Evolutionary conservation across 345 rosid genomes (phyloP).

Genomic region (Acer negundo): DNA sequence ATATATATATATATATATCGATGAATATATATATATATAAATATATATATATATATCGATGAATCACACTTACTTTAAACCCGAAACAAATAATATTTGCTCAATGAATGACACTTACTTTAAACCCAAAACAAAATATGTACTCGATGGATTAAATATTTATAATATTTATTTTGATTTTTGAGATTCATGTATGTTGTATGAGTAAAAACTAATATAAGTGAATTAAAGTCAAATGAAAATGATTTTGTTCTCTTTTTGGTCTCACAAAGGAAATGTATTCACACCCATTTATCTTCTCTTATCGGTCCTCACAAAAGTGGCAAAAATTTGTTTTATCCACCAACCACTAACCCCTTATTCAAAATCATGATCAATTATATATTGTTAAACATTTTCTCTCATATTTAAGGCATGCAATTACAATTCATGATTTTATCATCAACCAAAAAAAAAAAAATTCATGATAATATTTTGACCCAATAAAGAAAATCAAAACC

Average conservation of each 20-base stretch:
- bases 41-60: too few species aligned
- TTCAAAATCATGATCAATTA: neutral
- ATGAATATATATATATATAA: too few species aligned
- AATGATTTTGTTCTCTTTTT: constrained; percentile 4
- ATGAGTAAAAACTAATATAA: neutral
- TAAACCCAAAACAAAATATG: too few species aligned
- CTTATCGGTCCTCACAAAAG: neutral
- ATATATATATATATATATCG: too few species aligned
- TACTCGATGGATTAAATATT: too few species aligned
- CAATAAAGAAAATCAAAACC: neutral
- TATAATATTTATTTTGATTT: too few species aligned
- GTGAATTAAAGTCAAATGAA: constrained; percentile 9
- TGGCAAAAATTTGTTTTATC: constrained; percentile 8
- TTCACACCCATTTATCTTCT: neutral
- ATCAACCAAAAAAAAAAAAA: too few species aligned
- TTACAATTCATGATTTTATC: neutral
- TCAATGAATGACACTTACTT: too few species aligned
- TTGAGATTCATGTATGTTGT: neutral
- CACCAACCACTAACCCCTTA: neutral
- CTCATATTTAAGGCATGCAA: neutral
- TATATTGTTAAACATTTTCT: neutral
- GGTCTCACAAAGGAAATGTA: constrained; percentile 12
- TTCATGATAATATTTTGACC: neutral
- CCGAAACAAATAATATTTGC: too few species aligned
- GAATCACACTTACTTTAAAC: too few species aligned